Conservation (phyloP, 148 eudicot species). For the Drosera capensis region DNA sequence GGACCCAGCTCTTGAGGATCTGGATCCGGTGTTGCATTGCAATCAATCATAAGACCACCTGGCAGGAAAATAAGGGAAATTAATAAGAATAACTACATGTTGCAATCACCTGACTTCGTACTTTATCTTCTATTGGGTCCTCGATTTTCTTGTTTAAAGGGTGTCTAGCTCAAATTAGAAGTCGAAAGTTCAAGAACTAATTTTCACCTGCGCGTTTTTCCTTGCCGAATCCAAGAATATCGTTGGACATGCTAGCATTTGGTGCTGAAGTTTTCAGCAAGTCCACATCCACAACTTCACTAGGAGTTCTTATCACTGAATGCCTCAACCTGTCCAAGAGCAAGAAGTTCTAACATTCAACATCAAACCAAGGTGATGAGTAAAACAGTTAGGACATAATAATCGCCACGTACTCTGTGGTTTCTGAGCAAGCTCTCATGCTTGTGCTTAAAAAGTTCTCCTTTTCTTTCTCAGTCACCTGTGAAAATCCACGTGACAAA, state of each 20-base stretch:
- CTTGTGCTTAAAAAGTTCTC: constrained; percentile 7
- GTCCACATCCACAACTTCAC: constrained; percentile 8
- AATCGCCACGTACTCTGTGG: constrained; percentile 10
- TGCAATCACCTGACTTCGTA: no score
- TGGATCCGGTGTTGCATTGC: constrained; percentile 29
- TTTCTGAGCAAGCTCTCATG: constrained; percentile 6
- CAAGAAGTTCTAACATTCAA: constrained; percentile 1
- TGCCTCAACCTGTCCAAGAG: constrained; percentile 12
- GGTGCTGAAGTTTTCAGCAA: constrained; percentile 6
- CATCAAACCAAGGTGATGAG: constrained; percentile 1
- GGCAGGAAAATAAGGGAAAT: constrained; percentile 5
- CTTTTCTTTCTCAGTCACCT: constrained; percentile 9
- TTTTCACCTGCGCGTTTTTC: no score
- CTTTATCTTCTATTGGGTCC: neutral
- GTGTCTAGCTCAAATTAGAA: no score
- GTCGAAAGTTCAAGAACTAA: no score
- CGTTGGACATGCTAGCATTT: constrained; percentile 6
- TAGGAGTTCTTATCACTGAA: neutral
- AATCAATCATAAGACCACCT: constrained; percentile 24
- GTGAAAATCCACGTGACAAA: constrained; percentile 7
- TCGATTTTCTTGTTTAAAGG: no score
- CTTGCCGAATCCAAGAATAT: constrained; percentile 12
- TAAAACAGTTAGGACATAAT: neutral
- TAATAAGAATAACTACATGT: neutral
- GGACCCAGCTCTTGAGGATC: constrained; percentile 14